Conservation (phyloP, 139 green algal genomes). For the Trebouxia sp. region DNA sequence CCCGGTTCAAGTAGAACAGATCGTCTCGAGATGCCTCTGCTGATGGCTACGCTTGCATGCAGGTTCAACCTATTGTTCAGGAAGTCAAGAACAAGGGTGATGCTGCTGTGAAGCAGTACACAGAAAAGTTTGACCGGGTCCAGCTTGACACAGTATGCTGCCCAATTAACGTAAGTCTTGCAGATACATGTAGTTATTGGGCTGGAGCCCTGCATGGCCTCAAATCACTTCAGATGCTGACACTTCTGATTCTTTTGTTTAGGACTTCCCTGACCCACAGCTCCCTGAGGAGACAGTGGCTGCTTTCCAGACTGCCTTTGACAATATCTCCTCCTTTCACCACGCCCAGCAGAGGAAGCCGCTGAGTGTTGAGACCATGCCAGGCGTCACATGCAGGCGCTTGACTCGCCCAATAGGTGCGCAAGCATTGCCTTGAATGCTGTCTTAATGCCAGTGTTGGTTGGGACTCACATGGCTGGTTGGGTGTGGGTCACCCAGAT, state of each 20-base stretch:
- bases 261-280: slow-evolving; percentile 74
- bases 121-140: slow-evolving; percentile 90
- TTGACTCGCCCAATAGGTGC: slow-evolving; percentile 68
- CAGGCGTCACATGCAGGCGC: slow-evolving; percentile 85
- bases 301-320: slow-evolving; percentile 93
- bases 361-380: slow-evolving; percentile 91
- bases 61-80: slow-evolving; percentile 93
- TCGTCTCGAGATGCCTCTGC: neutral
- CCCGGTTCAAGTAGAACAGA: slow-evolving; percentile 24
- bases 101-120: slow-evolving; percentile 88
- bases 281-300: slow-evolving; percentile 69
- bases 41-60: neutral
- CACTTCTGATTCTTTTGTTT: neutral
- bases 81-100: slow-evolving; percentile 82
- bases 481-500: neutral
- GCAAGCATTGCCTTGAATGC: neutral
- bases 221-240: neutral
- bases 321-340: slow-evolving; percentile 96
- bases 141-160: slow-evolving; percentile 72
- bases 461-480: neutral
- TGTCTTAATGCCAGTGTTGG: neutral
- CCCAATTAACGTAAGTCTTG: slow-evolving; percentile 70
- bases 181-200: too few relatives aligned
- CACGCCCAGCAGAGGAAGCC: slow-evolving; percentile 69
- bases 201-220: neutral